phyloP scores from a whole-genome alignment of 2,329 filamentous ascomycete genomes.

The Chrysoporthe puriensis region DNA sequence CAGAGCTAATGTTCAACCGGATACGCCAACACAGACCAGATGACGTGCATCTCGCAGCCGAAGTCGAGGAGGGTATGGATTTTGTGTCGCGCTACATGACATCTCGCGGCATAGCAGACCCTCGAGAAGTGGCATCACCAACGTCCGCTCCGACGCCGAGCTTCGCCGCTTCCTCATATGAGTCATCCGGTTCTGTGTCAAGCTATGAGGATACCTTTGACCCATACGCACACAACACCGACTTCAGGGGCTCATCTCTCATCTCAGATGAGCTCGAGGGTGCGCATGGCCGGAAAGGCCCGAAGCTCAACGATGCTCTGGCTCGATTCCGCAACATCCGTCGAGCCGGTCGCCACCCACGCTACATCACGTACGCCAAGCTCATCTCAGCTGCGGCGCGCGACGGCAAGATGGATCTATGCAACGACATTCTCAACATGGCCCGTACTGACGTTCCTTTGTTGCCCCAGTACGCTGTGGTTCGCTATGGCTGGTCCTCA shows the following conservation, averaged over 20 bases:
- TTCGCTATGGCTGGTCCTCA: conserved; percentile 93
- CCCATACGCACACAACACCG: conserved; percentile 86
- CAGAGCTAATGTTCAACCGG: conserved; percentile 83
- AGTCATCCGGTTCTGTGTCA: conserved; percentile 59
- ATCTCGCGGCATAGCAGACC: conserved; percentile 56
- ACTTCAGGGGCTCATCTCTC: conserved; percentile 89
- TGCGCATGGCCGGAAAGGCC: conserved; percentile 70
- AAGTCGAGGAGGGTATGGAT: conserved; percentile 85
- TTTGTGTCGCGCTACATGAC: conserved; percentile 66
- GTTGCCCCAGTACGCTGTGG: conserved; percentile 79
- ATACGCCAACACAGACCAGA: conserved; percentile 67
- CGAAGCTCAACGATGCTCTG: conserved; percentile 79
- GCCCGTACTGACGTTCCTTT: conserved; percentile 88
- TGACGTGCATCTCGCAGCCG: conserved; percentile 66
- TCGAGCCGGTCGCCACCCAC: conserved; percentile 84
- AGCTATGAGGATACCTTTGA: conserved; percentile 83
- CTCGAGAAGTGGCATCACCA: conserved; percentile 56
- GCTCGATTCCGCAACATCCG: conserved; percentile 90
- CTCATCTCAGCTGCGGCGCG: conserved; percentile 89
- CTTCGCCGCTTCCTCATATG: conserved; percentile 54
- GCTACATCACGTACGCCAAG: conserved; percentile 97
- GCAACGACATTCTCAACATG: conserved; percentile 86
- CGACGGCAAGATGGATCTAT: conserved; percentile 78
- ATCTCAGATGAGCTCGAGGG: conserved; percentile 91
- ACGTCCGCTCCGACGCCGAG: conserved; percentile 50